Evolutionary conservation across 2,329 filamentous ascomycete genomes (phyloP).

Genomic region (Stenocarpella maydis): DNA sequence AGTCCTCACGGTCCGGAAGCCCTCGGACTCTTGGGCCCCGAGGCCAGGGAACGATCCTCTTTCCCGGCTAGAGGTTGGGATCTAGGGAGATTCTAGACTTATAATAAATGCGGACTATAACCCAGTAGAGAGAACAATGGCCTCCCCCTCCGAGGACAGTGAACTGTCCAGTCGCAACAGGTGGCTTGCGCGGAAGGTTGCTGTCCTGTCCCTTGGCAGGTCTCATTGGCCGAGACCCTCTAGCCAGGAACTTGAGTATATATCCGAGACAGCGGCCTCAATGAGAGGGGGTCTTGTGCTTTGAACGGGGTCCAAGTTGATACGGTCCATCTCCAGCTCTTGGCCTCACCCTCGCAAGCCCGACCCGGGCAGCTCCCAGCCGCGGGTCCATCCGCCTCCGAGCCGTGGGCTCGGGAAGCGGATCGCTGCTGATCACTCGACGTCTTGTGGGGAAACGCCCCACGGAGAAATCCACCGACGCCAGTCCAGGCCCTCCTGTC

Average conservation of each 20-base stretch:
- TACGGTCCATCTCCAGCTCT: background rate
- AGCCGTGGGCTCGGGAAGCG: slow-evolving; percentile 26
- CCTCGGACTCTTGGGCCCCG: slow-evolving; percentile 8
- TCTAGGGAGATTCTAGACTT: slow-evolving; percentile 12
- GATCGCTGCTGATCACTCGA: slow-evolving; percentile 26
- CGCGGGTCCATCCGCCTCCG: slow-evolving; percentile 11
- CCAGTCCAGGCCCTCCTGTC: slow-evolving; percentile 22
- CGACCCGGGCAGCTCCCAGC: background rate
- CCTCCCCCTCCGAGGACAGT: background rate
- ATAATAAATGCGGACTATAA: background rate
- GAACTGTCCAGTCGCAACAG: slow-evolving; percentile 9
- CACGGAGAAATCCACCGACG: slow-evolving; percentile 25
- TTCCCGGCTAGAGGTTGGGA: background rate
- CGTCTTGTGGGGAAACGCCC: slow-evolving; percentile 25
- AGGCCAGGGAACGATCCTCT: background rate
- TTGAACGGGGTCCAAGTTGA: background rate
- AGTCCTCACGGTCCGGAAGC: background rate
- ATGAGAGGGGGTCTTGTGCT: background rate
- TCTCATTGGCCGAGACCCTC: background rate
- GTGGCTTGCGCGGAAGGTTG: background rate
- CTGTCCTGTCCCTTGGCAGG: background rate
- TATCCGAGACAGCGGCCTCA: background rate
- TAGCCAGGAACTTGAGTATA: background rate
- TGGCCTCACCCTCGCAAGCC: background rate
- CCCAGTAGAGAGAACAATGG: background rate